A percentile compares a stretch with the other conserved stretches of the same genome.
These are phyloP conservation scores for Thalassiosira livingstoniorum DNA, from an alignment of 352 stramenopile species.

Conservation along the genomic window DNA sequence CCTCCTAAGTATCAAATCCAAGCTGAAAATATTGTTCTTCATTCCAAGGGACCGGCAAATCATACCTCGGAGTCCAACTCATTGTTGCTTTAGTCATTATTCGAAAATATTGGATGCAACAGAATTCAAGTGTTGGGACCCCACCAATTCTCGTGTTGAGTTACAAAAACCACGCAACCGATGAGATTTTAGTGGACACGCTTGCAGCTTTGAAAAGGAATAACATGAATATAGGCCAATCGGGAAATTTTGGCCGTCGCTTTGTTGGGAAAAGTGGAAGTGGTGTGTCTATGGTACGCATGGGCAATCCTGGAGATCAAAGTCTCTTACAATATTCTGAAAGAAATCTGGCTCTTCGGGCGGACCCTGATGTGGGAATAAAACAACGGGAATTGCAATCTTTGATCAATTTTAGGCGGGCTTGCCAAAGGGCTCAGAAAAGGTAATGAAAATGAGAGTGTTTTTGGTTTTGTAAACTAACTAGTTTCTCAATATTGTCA, in stretches of 20 bases:
- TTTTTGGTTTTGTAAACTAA: too few relatives aligned
- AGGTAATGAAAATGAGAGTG: too few relatives aligned
- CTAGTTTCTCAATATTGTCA: too few relatives aligned
- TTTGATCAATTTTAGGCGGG: slow-evolving; percentile 27
- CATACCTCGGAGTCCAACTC: slow-evolving; percentile 60
- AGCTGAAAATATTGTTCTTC: neutral
- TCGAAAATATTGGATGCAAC: slow-evolving; percentile 85
- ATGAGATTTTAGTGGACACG: slow-evolving; percentile 89
- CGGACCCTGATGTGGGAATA: slow-evolving; percentile 19
- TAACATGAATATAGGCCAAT: too few relatives aligned
- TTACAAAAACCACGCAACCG: slow-evolving; percentile 91
- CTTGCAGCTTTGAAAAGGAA: too few relatives aligned
- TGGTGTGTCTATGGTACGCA: slow-evolving; percentile 39
- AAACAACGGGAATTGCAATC: slow-evolving; percentile 31
- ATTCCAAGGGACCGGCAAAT: slow-evolving; percentile 38
- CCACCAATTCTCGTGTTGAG: slow-evolving; percentile 88
- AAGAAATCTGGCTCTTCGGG: slow-evolving; percentile 21
- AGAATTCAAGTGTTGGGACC: slow-evolving; percentile 83
- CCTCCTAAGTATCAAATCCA: neutral
- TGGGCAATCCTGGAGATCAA: slow-evolving; percentile 39
- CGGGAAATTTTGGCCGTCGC: too few relatives aligned
- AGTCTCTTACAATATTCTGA: slow-evolving; percentile 34
- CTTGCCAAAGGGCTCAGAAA: slow-evolving; percentile 29
- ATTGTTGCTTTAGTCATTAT: slow-evolving; percentile 72
- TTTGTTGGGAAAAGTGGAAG: too few relatives aligned